Base-by-base conservation (phyloP, 805 yeast species). In the Ogataea siamensis region DNA sequence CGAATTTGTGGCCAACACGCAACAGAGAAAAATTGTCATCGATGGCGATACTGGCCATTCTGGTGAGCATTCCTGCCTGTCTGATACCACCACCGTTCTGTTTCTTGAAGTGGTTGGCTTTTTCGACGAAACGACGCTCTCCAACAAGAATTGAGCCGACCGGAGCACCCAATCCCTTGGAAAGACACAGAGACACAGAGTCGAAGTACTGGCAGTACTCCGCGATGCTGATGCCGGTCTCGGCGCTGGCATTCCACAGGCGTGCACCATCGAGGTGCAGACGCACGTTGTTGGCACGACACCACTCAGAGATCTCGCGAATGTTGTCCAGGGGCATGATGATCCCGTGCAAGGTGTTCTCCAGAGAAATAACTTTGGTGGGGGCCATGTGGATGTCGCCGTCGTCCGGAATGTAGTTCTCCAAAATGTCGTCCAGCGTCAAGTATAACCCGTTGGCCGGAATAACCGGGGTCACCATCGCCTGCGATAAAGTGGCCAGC, bases 201-300 rank as follows among this genome's bases (percentile, higher is more conserved):
- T 87, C 96, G 57, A 87, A 87, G 47, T 79, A 68, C 47, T 72
- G 69, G 51, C 93, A 83, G 60, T 78, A 87, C 53, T 84, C 83
- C n/a, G 58, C 61, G 40, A 87, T 62, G 11, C 87, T 63, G 25
- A 83, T 68, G 16, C 81, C 86, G 11, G 87, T 77, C 23, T 74
- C 88, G 7, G 73, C 85, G 16, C 80, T 70, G 10, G 95, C 96
- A 57, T 84, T 85, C 86, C 88, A 87, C 38, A 88, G 65, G 51
- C 96, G 74, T 10, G 96, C 96, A 45, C 96, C 96, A 58, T 88
- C 96, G 52, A 88, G 75, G 55, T 88, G 96, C 50, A 87, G 62
- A 43, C 68, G 73, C 40, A 84, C 66, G 40, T 68, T 70, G 51
- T 81, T 71, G 21, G 64, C 75, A 40, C 70, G 67, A 45, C 89